Evolutionary conservation across 768 basidiomycete species (phyloP).

Genomic region (Lepiota brunneoincarnata): DNA sequence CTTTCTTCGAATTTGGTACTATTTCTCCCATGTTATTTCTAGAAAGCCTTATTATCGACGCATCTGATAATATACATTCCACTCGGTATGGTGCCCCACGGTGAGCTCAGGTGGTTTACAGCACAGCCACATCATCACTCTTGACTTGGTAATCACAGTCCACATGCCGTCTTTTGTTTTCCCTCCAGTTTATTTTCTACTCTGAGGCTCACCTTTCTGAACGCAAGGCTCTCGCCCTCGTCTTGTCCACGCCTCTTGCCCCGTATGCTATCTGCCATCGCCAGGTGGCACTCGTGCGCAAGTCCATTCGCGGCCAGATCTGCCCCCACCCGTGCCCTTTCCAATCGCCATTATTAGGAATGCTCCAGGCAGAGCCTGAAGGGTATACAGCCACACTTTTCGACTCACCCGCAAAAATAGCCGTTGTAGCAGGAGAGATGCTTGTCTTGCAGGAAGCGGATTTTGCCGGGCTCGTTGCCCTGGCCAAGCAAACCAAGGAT

Average conservation of each 20-base stretch:
- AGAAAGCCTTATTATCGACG: too few relatives aligned
- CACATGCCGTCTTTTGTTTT: not conserved
- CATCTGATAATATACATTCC: too few relatives aligned
- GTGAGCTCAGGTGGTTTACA: too few relatives aligned
- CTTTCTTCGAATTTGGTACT: too few relatives aligned
- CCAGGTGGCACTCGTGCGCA: conserved; percentile 28
- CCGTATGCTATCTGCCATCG: conserved; percentile 20
- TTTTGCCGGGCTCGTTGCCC: conserved; percentile 22
- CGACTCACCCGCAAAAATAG: conserved; percentile 14
- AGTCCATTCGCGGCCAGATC: conserved; percentile 23
- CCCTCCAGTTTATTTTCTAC: not conserved
- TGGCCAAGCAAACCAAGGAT: conserved; percentile 18
- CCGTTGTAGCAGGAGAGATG: conserved; percentile 28
- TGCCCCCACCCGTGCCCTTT: conserved; percentile 25
- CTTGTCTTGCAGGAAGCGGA: conserved; percentile 24
- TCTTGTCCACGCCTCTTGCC: not conserved
- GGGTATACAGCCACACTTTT: conserved; percentile 37
- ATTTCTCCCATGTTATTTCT: too few relatives aligned
- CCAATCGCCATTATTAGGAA: conserved; percentile 30
- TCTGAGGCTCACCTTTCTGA: not conserved
- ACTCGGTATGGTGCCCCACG: too few relatives aligned
- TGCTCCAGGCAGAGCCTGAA: conserved; percentile 28
- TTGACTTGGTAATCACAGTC: too few relatives aligned
- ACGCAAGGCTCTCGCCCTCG: not conserved
- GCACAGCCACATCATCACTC: too few relatives aligned